Base-by-base conservation (phyloP, 306 rosid species). In the Acacia crassicarpa region DNA sequence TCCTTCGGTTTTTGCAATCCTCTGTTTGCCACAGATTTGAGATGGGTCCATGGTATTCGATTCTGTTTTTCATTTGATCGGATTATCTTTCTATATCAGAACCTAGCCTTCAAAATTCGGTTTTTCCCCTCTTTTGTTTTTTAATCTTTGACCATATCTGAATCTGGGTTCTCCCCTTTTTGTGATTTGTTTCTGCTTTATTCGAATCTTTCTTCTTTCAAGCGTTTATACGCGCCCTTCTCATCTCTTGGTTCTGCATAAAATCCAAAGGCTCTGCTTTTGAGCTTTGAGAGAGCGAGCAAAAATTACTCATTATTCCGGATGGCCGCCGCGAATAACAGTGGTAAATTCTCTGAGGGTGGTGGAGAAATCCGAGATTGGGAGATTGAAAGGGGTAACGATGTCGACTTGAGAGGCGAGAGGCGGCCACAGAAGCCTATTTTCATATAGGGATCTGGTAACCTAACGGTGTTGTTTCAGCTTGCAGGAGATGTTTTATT, bases 311-410 rank as follows among this genome's bases (percentile, higher is more conserved):
- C 41, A 61, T 43, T 78, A 32, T 14, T 8, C 13, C 8, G 33
- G 27, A 92, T 94, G 98, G 88, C 89, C 33, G 70, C 80, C 32
- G 83, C 89, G 2, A 89, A 80, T 69, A 89, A 89, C 71, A 87
- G 89, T 51, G 87, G 89, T 56, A 90, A 88, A 78, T 89, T 90
- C 74, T 82, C 67, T 80, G 83, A 65, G 82, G 82, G 83, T 65
- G 79, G 84, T 48, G 80, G 83, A 62, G 86, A 85, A 59, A 81
- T 81, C 78, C 72, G 43, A 40, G 85, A 80, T 61, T 85, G 88
- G 91, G 90, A 81, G 74, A 80, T 76, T 78, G 87, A 85, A 44
- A 77, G 72, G 48, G 90, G 86, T 38, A 87, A 85, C 74, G 83
- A 73, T 32, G 41, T 63, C 23, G 85, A 81, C 67, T 82, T 77